These are phyloP conservation scores for Kurtzmaniella natalensis DNA, from an alignment of 1,139 yeast species.

Conservation along the genomic window DNA sequence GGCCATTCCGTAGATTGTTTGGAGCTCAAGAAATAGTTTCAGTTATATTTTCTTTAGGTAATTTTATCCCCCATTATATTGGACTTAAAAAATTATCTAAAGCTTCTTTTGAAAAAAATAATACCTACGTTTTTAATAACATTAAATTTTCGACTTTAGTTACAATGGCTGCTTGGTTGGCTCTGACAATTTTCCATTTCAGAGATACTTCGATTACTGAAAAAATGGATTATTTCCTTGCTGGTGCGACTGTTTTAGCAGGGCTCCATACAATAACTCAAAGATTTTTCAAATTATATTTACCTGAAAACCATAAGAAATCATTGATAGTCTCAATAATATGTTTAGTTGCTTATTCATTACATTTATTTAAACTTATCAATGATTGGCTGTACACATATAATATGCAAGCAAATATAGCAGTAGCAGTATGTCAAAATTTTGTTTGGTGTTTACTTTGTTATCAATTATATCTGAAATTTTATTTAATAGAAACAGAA, in stretches of 20 bases:
- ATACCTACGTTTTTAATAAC: conserved; percentile 26
- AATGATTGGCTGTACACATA: conserved; percentile 87
- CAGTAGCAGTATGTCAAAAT: conserved; percentile 74
- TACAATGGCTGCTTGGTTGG: conserved; percentile 86
- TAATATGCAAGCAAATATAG: conserved; percentile 87
- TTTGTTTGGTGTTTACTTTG: conserved; percentile 30
- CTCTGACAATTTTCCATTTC: conserved; percentile 82
- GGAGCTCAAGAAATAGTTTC: conserved; percentile 86
- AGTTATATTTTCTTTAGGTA: conserved; percentile 72
- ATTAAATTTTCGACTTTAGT: conserved; percentile 46
- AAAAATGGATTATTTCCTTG: conserved; percentile 84
- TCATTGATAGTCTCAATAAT: conserved; percentile 31
- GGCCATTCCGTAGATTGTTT: conserved; percentile 79
- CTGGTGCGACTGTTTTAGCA: conserved; percentile 78
- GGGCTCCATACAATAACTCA: conserved; percentile 69
- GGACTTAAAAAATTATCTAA: conserved; percentile 45
- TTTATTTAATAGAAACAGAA: conserved; percentile 18
- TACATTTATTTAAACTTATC: conserved; percentile 65
- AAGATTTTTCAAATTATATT: conserved; percentile 55
- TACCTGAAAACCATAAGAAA: conserved; percentile 20
- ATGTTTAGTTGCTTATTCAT: conserved; percentile 48
- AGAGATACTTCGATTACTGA: conserved; percentile 80
- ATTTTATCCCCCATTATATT: conserved; percentile 66
- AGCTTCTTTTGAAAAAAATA: conserved; percentile 11
- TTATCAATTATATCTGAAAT: conserved; percentile 29